Evolutionary conservation across 2,329 filamentous ascomycete genomes (phyloP).

Genomic region (Dactylonectria estremocensis): DNA sequence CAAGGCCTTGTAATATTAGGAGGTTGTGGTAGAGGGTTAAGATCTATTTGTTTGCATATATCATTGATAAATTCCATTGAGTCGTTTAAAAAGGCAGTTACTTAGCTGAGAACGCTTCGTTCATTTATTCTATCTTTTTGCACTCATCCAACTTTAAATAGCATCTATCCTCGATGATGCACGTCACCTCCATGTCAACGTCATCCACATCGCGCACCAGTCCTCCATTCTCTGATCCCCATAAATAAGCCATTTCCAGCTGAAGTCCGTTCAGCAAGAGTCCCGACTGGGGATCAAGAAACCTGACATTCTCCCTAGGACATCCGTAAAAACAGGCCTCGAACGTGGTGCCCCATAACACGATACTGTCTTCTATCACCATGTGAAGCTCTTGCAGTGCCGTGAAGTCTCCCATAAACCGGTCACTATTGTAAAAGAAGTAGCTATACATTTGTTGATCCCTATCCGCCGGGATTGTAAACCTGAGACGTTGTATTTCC

Average conservation of each 20-base stretch:
- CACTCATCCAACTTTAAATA: conserved; percentile 5
- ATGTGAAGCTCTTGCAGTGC: conserved; percentile 30
- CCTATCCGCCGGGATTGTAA: conserved; percentile 13
- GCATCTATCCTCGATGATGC: not conserved
- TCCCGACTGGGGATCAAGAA: conserved; percentile 29
- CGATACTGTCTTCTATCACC: conserved; percentile 16
- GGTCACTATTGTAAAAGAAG: conserved; percentile 21
- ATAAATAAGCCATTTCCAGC: conserved; percentile 20
- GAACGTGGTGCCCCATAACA: conserved; percentile 14
- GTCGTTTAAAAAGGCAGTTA: not conserved
- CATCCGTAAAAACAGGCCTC: conserved; percentile 23
- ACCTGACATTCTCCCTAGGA: conserved; percentile 31
- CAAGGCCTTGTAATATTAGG: not conserved
- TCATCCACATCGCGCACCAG: conserved; percentile 26
- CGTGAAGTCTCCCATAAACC: conserved; percentile 21
- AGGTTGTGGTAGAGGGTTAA: conserved; percentile 10
- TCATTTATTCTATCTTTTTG: conserved; percentile 9
- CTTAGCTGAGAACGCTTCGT: not conserved
- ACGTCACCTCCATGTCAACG: conserved; percentile 24
- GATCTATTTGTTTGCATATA: conserved; percentile 7
- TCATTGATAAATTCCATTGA: conserved; percentile 6
- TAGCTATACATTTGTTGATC: conserved; percentile 14
- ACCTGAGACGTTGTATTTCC: conserved; percentile 35
- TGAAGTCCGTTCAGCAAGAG: conserved; percentile 27
- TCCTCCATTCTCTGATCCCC: conserved; percentile 8